phyloP scores from a whole-genome alignment of 495 filamentous ascomycete genomes.

The Aspergillus cavernicola region DNA sequence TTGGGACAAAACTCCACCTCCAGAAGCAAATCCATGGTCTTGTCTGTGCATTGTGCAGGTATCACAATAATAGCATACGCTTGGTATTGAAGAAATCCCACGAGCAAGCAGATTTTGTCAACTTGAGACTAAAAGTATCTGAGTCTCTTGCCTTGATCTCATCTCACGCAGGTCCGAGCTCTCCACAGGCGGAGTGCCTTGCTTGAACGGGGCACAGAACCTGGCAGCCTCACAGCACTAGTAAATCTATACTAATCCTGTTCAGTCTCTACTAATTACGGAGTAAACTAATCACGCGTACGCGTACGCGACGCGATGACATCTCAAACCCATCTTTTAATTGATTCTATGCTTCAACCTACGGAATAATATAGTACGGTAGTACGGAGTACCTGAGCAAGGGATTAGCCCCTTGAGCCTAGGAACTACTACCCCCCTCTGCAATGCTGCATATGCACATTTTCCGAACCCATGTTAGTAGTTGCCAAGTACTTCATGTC shows the following conservation, averaged over 20 bases:
- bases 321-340: too few species aligned
- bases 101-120: not conserved
- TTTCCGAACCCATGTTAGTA: too few species aligned
- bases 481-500: not conserved
- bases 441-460: too few species aligned
- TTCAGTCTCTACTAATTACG: too few species aligned
- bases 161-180: conserved; percentile 9
- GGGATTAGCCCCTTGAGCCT: not conserved
- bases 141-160: too few species aligned
- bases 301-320: not conserved
- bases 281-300: not conserved
- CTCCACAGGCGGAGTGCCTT: not conserved
- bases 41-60: not conserved
- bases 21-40: conserved; percentile 24
- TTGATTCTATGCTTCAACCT: not conserved
- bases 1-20: conserved; percentile 13
- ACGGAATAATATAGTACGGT: too few species aligned
- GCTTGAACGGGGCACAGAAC: conserved; percentile 1
- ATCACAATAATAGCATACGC: too few species aligned
- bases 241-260: not conserved
- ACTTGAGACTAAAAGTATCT: too few species aligned
- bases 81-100: not conserved
- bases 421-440: not conserved
- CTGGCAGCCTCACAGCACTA: conserved; percentile 6
- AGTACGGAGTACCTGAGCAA: not conserved